A percentile compares a stretch with the other conserved stretches of the same genome.
phyloP scores from a whole-genome alignment of 106 monocot species.

The Dioscorea alata region DNA sequence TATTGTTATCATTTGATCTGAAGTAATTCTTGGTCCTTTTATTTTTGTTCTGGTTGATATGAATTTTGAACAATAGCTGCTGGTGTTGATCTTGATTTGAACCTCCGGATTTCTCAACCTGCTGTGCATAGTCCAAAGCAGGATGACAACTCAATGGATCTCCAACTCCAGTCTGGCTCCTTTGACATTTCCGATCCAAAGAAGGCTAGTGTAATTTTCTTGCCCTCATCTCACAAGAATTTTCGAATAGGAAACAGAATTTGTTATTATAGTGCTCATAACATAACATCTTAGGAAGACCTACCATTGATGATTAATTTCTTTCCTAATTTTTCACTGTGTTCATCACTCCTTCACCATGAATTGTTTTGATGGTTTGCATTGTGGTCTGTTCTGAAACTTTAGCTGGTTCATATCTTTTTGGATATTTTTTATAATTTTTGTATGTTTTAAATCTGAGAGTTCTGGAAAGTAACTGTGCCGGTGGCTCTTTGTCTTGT shows the following conservation, averaged over 20 bases:
- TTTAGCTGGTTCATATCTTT: no score
- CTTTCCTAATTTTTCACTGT: no score
- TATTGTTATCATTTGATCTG: not conserved
- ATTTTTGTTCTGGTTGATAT: not conserved
- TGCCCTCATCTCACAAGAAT: not conserved
- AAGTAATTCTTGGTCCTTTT: not conserved
- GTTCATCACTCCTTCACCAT: no score
- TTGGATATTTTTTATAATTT: no score
- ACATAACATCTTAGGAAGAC: no score
- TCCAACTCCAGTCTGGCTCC: conserved; percentile 17
- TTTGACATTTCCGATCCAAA: conserved; percentile 19
- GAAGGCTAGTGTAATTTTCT: conserved; percentile 16
- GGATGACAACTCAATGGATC: conserved; percentile 18
- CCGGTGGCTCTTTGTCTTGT: not conserved
- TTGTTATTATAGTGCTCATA: no score
- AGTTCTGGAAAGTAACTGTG: no score
- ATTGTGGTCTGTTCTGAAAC: no score
- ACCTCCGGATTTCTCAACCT: conserved; percentile 74
- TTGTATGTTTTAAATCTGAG: no score
- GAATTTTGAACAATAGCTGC: conserved; percentile 14
- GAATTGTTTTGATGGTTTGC: no score
- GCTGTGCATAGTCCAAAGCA: conserved; percentile 15
- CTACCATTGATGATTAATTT: no score
- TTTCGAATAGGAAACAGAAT: no score
- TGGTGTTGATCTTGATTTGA: conserved; percentile 49